phyloP scores from a whole-genome alignment of 257 asterid genomes.

The Solanum bukasovii region DNA sequence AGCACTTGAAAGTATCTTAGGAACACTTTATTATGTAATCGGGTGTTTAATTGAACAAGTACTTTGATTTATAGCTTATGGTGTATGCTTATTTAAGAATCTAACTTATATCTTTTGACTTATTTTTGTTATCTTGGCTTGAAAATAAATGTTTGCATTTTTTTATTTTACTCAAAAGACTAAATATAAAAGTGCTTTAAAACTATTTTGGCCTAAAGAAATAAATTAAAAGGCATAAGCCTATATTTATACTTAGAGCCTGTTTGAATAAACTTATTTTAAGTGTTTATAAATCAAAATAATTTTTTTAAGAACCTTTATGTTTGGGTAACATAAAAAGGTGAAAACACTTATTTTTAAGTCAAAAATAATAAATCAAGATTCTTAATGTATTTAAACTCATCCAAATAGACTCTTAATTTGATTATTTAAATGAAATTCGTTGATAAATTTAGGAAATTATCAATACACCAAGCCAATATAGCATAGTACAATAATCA shows the following conservation, averaged over 20 bases:
- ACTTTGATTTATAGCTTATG: background rate
- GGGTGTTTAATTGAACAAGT: background rate
- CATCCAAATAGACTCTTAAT: background rate
- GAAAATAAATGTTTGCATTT: too few relatives aligned
- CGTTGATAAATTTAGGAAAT: background rate
- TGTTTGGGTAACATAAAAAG: background rate
- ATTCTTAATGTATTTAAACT: background rate
- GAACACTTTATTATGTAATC: background rate
- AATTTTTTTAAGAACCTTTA: too few relatives aligned
- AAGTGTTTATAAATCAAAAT: background rate
- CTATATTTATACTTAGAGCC: too few relatives aligned
- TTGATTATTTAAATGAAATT: background rate
- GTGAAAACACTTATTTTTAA: too few relatives aligned
- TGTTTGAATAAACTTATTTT: too few relatives aligned
- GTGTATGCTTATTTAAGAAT: too few relatives aligned
- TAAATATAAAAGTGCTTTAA: too few relatives aligned
- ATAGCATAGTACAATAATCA: background rate
- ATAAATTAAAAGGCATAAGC: background rate
- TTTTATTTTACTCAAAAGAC: background rate
- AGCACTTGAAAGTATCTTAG: background rate
- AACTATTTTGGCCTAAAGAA: background rate
- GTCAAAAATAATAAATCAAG: too few relatives aligned
- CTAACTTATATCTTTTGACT: background rate
- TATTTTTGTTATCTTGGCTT: background rate
- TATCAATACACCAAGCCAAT: background rate